These are phyloP conservation scores for Paecilomyces formosus DNA, from an alignment of 2,329 filamentous ascomycete species.

Conservation along the genomic window DNA sequence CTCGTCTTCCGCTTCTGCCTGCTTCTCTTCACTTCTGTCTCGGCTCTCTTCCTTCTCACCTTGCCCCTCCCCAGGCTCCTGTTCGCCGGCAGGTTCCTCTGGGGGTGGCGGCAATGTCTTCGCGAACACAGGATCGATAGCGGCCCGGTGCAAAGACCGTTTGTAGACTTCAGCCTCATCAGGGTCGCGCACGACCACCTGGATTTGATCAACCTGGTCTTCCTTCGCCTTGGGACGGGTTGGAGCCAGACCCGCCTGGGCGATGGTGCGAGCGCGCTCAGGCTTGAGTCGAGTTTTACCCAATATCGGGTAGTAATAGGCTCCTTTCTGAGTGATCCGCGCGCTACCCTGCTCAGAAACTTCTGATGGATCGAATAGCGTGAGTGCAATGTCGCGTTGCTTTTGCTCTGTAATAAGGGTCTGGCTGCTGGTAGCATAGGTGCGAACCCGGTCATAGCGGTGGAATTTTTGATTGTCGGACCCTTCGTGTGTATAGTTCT, in stretches of 20 bases:
- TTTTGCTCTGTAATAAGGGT: conserved; percentile 43
- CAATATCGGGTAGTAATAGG: conserved; percentile 56
- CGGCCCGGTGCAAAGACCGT: conserved; percentile 36
- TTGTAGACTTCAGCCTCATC: conserved; percentile 43
- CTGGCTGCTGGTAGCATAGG: conserved; percentile 54
- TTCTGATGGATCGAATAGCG: conserved; percentile 46
- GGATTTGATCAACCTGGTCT: conserved; percentile 47
- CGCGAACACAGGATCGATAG: conserved; percentile 39
- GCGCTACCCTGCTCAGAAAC: conserved; percentile 7
- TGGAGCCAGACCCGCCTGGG: conserved; percentile 31
- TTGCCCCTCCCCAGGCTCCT: conserved; percentile 13
- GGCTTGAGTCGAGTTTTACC: conserved; percentile 51
- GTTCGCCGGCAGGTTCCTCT: conserved; percentile 5
- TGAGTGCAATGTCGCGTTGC: conserved; percentile 52
- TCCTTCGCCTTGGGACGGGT: conserved; percentile 32
- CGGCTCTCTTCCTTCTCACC: conserved; percentile 6
- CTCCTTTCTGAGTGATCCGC: conserved; percentile 41
- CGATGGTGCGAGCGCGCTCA: conserved; percentile 37
- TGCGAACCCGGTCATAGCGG: conserved; percentile 50
- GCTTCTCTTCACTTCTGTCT: neutral
- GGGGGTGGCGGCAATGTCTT: conserved; percentile 28
- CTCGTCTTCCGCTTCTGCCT: neutral
- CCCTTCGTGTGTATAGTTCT: conserved; percentile 40
- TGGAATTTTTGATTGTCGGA: conserved; percentile 41
- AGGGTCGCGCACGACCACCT: conserved; percentile 45